Evolutionary conservation across 352 stramenopile species (phyloP).

Genomic region (Phytophthora europaea): DNA sequence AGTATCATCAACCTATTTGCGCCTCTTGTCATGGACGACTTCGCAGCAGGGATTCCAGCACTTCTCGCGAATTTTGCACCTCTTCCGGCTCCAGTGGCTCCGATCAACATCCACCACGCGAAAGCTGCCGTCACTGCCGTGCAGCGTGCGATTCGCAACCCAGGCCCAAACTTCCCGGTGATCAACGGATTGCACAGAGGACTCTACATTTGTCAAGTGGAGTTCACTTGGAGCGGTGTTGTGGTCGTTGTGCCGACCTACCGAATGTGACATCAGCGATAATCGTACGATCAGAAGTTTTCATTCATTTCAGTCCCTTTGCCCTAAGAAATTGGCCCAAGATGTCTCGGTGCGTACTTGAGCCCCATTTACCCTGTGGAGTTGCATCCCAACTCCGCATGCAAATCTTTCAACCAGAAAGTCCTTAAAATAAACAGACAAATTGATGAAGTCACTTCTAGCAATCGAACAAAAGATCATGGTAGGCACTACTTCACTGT

Average conservation of each 20-base stretch:
- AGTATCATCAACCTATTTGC: slow-evolving; percentile 7
- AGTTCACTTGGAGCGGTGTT: not conserved
- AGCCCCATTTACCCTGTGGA: no score
- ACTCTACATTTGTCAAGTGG: not conserved
- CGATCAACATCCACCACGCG: not conserved
- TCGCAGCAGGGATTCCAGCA: slow-evolving; percentile 2
- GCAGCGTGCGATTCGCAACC: not conserved
- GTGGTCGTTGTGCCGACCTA: not conserved
- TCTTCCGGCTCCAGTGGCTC: not conserved
- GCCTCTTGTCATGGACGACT: not conserved
- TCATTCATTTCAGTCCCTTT: no score
- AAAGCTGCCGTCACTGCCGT: not conserved
- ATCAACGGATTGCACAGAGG: not conserved
- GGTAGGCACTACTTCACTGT: no score
- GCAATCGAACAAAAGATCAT: no score
- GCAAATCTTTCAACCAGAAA: no score
- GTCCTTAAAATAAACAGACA: no score
- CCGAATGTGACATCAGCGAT: not conserved
- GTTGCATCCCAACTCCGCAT: no score
- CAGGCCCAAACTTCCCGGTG: not conserved
- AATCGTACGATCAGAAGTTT: no score
- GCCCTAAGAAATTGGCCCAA: no score
- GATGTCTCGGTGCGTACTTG: no score
- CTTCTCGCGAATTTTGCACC: not conserved
- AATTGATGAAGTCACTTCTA: no score